These are phyloP conservation scores for Knufia fluminis DNA, from an alignment of 2,329 filamentous ascomycete genomes.

Conservation along the genomic window DNA sequence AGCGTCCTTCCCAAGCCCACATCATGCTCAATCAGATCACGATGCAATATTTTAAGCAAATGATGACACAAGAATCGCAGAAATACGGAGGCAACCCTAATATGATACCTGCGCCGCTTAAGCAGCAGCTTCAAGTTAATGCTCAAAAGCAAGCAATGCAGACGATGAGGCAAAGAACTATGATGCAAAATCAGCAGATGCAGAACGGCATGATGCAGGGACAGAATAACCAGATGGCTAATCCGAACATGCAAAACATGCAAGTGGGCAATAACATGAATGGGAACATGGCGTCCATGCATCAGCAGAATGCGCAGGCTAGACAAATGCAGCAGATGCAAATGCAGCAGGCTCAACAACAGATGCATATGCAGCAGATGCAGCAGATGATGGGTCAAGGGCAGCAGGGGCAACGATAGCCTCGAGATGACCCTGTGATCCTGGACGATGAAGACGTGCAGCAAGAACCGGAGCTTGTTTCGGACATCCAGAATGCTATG, in stretches of 20 bases:
- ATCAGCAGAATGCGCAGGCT: slow-evolving; percentile 12
- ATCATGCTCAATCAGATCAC: background rate
- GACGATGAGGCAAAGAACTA: background rate
- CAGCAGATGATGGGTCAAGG: slow-evolving; percentile 17
- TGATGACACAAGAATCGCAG: slow-evolving; percentile 14
- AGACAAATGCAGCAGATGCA: slow-evolving; percentile 23
- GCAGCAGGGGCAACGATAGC: slow-evolving; percentile 8
- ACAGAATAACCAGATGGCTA: slow-evolving; percentile 16
- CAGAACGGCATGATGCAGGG: slow-evolving; percentile 11
- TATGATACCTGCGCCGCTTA: slow-evolving; percentile 13
- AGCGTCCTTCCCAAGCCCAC: background rate
- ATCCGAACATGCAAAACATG: slow-evolving; percentile 16
- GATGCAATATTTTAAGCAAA: slow-evolving; percentile 11
- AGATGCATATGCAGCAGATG: slow-evolving; percentile 17
- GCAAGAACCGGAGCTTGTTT: no score
- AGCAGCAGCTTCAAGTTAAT: slow-evolving; percentile 6
- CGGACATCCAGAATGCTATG: no score
- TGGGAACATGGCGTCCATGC: slow-evolving; percentile 16
- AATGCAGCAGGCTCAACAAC: slow-evolving; percentile 20
- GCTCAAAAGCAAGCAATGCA: slow-evolving; percentile 10
- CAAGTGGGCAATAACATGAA: slow-evolving; percentile 19
- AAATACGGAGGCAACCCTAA: slow-evolving; percentile 19
- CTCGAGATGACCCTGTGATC: background rate
- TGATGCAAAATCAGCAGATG: slow-evolving; percentile 5
- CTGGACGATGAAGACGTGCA: no score